phyloP scores from a whole-genome alignment of 306 rosid genomes.

The Spatholobus suberectus region DNA sequence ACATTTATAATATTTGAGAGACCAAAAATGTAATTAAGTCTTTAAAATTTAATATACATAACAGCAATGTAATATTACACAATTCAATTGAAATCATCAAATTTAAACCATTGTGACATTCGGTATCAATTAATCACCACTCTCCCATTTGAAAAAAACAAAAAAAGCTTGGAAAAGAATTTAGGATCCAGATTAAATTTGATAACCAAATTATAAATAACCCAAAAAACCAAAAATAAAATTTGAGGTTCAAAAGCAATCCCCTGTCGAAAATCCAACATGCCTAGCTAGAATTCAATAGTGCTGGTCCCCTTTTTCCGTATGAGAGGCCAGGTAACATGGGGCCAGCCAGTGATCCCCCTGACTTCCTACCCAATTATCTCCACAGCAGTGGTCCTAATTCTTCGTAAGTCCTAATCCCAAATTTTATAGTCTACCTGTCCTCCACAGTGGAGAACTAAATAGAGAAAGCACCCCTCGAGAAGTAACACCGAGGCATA shows the following conservation, averaged over 20 bases:
- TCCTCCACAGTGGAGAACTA: background rate
- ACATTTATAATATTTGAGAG: too few species aligned
- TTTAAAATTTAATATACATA: background rate
- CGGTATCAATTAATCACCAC: background rate
- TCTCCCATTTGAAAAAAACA: background rate
- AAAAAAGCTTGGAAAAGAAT: background rate
- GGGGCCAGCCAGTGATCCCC: constrained; percentile 5
- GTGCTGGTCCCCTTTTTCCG: background rate
- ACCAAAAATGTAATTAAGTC: too few species aligned
- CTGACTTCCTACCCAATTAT: constrained; percentile 15
- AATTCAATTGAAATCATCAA: background rate
- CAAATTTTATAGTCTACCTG: background rate
- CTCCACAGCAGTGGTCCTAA: constrained; percentile 21
- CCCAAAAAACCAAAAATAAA: background rate
- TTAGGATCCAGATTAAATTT: background rate
- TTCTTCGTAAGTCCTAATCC: background rate
- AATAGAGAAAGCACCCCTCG: background rate
- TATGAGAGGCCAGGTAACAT: background rate
- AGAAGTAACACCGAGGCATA: background rate
- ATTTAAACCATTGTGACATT: background rate
- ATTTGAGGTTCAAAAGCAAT: constrained; percentile 32
- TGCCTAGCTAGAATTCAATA: constrained; percentile 13
- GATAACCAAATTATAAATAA: background rate
- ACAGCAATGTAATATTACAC: background rate
- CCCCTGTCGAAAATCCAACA: background rate